Base-by-base conservation (phyloP, 73 alveolate genomes). In the Symbiodinium pilosum region DNA sequence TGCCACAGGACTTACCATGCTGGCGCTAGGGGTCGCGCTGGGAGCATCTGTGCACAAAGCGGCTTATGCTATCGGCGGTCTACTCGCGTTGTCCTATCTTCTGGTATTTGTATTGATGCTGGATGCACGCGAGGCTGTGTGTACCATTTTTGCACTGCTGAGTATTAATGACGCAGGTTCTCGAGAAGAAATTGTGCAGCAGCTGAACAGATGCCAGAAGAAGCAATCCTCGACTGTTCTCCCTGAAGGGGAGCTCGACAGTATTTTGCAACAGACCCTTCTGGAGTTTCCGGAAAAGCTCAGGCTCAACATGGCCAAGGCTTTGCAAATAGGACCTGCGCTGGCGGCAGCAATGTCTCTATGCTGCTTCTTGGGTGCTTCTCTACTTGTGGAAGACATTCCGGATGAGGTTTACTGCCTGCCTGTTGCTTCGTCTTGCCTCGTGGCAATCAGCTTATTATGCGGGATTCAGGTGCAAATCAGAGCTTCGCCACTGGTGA, bases 11-110 rank as follows among this genome's bases (percentile, higher is more conserved):
- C 14, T 91, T 5, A 77, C 44, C 28, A 41, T 91, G 24, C 77
- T 91, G 1, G 36, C 18, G 38, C 28, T 54, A 3, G 96, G 96
- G 52, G 43, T 91, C 20, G 54, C 43, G 7, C 30, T 43, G 18
- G 96, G 96, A 18, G 87, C 96, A 43, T 64, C 52, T 14, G 54
- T 91, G 69, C 88, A 91, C 88, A 91, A 69, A n/a, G 75, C 96
- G 14, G 96, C 81, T 26, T 91, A 69, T 40, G 40, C 44, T 7
- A 41, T 91, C 30, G 96, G 96, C 32, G 96, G 96, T 11, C 5
- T 91, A 16, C 40, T 91, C 43, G 96, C 96, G 8, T 51, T 91
- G 38, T 26, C 77, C 32, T 68, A 69, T 41, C 77, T 91, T 51
- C 39, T 69, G 2, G 52, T 69, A 18, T 91, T 91, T 42, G 96